Evolutionary conservation across 345 rosid genomes (phyloP).

Genomic region (Nasturtium officinale): DNA sequence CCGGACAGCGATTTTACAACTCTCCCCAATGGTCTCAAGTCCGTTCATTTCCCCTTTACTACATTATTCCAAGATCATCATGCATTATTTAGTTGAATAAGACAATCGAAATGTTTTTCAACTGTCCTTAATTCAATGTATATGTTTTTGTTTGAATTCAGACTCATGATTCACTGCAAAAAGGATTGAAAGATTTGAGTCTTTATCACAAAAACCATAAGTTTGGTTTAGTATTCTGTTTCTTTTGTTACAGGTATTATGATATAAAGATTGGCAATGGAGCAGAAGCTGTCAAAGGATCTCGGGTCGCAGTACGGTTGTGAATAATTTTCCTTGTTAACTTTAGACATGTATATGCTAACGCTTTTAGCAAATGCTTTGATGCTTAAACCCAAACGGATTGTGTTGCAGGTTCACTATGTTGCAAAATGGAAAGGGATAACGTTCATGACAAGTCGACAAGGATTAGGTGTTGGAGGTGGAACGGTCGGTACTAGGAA

Average conservation of each 20-base stretch:
- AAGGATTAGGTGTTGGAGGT: constrained; percentile 95
- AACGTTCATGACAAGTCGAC: constrained; percentile 97
- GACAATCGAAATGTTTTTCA: background rate
- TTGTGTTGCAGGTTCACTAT: constrained; percentile 72
- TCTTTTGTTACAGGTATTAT: constrained; percentile 65
- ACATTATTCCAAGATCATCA: constrained; percentile 13
- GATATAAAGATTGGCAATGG: constrained; percentile 89
- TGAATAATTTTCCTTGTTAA: constrained; percentile 43
- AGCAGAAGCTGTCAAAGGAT: constrained; percentile 78
- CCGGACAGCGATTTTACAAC: constrained; percentile 82
- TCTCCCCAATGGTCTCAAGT: constrained; percentile 90
- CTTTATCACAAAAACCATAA: background rate
- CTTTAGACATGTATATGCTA: background rate
- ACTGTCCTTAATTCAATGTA: background rate
- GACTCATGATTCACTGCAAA: no score
- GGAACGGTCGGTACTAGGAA: constrained; percentile 69
- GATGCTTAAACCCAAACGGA: constrained; percentile 23
- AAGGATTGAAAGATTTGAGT: background rate
- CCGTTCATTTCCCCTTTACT: constrained; percentile 39
- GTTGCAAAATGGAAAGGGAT: constrained; percentile 96
- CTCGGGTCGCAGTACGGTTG: constrained; percentile 99
- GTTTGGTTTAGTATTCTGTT: constrained; percentile 23
- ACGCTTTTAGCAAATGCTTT: background rate
- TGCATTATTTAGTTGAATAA: background rate
- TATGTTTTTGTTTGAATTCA: background rate